Conservation (phyloP, 2,329 filamentous ascomycete species). For the Trichothecium roseum region DNA sequence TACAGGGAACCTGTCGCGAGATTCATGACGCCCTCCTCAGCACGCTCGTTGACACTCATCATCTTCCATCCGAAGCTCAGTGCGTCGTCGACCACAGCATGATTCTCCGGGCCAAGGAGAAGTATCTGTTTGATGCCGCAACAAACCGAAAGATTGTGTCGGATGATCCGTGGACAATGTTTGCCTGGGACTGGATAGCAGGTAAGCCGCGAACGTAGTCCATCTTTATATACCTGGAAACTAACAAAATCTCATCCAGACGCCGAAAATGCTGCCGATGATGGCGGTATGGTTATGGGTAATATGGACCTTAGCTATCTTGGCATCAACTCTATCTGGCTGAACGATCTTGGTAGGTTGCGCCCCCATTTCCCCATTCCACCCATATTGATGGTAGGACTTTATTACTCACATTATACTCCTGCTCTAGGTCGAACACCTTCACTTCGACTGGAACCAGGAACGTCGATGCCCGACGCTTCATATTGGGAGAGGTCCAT, state of each 20-base stretch:
- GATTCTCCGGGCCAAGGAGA: slow-evolving; percentile 49
- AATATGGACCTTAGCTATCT: slow-evolving; percentile 66
- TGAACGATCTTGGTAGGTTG: slow-evolving; percentile 50
- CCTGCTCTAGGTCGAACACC: slow-evolving; percentile 33
- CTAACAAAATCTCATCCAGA: slow-evolving; percentile 28
- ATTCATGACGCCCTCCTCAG: slow-evolving; percentile 45
- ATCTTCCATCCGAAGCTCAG: slow-evolving; percentile 40
- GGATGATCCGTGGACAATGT: slow-evolving; percentile 65
- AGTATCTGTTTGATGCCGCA: slow-evolving; percentile 52
- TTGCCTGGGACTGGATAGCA: slow-evolving; percentile 68
- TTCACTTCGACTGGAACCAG: slow-evolving; percentile 35
- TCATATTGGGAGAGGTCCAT: slow-evolving; percentile 52
- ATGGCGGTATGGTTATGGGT: slow-evolving; percentile 60
- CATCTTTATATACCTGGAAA: background rate
- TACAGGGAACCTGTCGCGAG: slow-evolving; percentile 39
- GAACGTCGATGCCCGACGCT: slow-evolving; percentile 33
- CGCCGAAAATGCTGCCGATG: slow-evolving; percentile 51
- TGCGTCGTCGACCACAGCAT: slow-evolving; percentile 45
- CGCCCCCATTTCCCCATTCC: background rate
- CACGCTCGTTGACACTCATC: slow-evolving; percentile 31
- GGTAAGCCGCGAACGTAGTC: slow-evolving; percentile 30
- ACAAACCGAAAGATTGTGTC: slow-evolving; percentile 57
- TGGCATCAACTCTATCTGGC: slow-evolving; percentile 65
- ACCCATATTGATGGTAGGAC: too few relatives aligned
- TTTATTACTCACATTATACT: background rate